Base-by-base conservation (phyloP, 768 basidiomycete species). In the Agrocybe pediades region DNA sequence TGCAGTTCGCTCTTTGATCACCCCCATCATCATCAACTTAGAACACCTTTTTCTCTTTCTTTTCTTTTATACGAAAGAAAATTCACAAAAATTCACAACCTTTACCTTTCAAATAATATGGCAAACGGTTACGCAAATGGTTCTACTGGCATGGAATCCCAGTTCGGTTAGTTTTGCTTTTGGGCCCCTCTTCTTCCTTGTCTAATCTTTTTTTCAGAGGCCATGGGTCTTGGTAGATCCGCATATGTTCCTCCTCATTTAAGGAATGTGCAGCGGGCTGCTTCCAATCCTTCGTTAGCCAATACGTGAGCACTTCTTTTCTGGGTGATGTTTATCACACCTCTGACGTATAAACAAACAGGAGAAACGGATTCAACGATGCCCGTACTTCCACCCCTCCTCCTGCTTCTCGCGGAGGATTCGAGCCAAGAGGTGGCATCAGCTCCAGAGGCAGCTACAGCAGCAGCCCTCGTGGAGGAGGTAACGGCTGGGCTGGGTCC, bases 91-190 rank as follows among this genome's bases (percentile, higher is more conserved):
- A 58, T 45, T 49, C 19, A 54, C 54, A 61, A 53, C 49, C 58
- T 63, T 65, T 66, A 58, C 59, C 57, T 56, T 65, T 64, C 54
- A 60, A 62, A 63, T 76, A 79, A 87, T 90, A 92, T 92, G 90
- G 86, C 88, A 78, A 91, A 91, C 92, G 90, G 88, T 84, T 83
- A 84, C 80, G 84, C 90, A 88, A 90, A 91, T 75, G 85, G 80
- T 70, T 76, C 73, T 66, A 71, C 80, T 71, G 85, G 81, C 75
- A 75, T 91, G 66, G 89, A 92, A 80, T 76, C 78, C 69, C 80
- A 85, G 70, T 88, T 92, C 71, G 81, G 90, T 89, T 59, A 60
- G 83, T 76, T 17, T 44, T 21, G 9, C 42, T 49, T 39, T 60
- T 36, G 27, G 33, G 46, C 50, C 42, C 16, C 48, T 46, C 17